Evolutionary conservation across 1,139 yeast species (phyloP).

Genomic region (Geotrichum siamense): DNA sequence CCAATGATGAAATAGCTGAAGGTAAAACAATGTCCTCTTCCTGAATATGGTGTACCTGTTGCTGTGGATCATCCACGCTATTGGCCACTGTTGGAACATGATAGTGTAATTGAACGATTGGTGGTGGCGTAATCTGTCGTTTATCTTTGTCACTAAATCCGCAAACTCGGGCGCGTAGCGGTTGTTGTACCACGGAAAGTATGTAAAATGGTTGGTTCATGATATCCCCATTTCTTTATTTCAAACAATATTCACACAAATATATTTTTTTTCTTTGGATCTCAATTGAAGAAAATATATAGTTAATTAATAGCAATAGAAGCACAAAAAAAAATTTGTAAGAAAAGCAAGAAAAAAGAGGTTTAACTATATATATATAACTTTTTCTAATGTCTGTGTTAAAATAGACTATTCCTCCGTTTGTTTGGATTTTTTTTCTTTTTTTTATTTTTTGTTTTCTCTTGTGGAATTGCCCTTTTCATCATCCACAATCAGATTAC

Average conservation of each 20-base stretch:
- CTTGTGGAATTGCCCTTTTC: background rate
- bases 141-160: constrained; percentile 43
- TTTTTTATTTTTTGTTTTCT: no score
- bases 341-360: no score
- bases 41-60: constrained; percentile 27
- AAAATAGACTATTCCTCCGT: no score
- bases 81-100: constrained; percentile 1
- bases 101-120: constrained; percentile 35
- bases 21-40: constrained; percentile 21
- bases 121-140: constrained; percentile 41
- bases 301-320: no score
- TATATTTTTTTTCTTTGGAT: no score
- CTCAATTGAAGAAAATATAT: no score
- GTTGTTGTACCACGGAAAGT: constrained; percentile 38
- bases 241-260: no score
- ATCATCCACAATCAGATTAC: no score
- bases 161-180: constrained; percentile 42
- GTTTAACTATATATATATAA: no score
- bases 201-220: constrained; percentile 2
- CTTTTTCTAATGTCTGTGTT: no score
- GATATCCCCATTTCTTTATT: no score
- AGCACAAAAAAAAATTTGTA: no score
- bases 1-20: constrained; percentile 28
- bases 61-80: constrained; percentile 25
- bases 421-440: background rate